Base-by-base conservation (phyloP, 176 grass and related monocot genomes). In the Bromus sterilis region DNA sequence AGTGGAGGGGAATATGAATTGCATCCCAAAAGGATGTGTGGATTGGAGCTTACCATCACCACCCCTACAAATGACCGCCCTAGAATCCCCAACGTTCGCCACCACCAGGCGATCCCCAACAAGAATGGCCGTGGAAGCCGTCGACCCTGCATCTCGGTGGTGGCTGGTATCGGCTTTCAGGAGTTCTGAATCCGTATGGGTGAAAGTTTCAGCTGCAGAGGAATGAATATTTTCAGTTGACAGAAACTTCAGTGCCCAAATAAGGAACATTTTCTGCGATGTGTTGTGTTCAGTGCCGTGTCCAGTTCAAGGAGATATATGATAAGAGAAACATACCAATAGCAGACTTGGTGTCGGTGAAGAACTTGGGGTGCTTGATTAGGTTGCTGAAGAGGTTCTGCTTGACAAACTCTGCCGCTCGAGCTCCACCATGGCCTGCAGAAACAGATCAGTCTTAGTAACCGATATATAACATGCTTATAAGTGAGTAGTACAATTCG, bases 41-140 rank as follows among this genome's bases (percentile, higher is more conserved):
- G 40, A 46, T 46, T 14, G 43, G 13, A 73, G 58, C 86, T 66
- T 88, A 97, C 94, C 94, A 31, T 91, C 89, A 11, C 94, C 89
- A 37, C 79, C 94, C 74, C 91, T 91, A 60, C 94, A 97, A 56
- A 97, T 97, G 56, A 97, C 91, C 5, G 87, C 94, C 84, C 94
- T 94, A 34, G 94, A 97, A 83, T 94, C 91, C 1, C 94, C 94
- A 59, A 97, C 89, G 53, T 97, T 97, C 16, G 94, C 94, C 89
- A 94, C 91, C 4, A 97, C 26, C 25, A 97, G 76, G 37, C 91
- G 94, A 71, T 91, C 91, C 0, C 94, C 94, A 14, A 97, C 87
- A 7, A 97, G 94, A 30, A 97, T 84, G 30, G 94, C 94, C 0
- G 94, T 97, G 49, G 91, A 94, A 56, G 94, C 94, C 40, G 94